phyloP scores from a whole-genome alignment of 2,329 filamentous ascomycete species.

The Paecilomyces sp. region DNA sequence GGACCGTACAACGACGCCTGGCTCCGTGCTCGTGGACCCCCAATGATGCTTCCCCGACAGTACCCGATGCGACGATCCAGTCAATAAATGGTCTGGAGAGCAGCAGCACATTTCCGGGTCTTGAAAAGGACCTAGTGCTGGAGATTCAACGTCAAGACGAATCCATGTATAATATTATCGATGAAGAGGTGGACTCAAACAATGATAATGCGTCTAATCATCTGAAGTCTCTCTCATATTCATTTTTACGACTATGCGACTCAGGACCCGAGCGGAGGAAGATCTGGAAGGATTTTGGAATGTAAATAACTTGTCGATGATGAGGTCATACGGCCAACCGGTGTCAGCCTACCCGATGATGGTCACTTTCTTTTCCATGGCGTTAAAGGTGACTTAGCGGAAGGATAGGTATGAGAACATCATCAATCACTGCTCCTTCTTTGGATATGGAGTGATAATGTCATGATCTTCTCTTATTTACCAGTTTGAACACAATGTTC shows the following conservation, averaged over 20 bases:
- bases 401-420: neutral
- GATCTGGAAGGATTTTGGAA: neutral
- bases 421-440: neutral
- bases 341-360: neutral
- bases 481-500: neutral
- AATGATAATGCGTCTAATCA: neutral
- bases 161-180: neutral
- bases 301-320: neutral
- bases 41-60: slow-evolving; percentile 58
- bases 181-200: neutral
- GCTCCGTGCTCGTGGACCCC: slow-evolving; percentile 63
- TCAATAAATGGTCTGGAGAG: neutral
- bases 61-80: slow-evolving; percentile 21
- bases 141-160: neutral
- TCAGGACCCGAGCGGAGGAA: neutral
- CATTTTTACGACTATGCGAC: neutral
- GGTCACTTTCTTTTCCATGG: neutral
- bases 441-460: neutral
- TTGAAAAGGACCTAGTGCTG: neutral
- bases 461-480: neutral
- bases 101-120: neutral
- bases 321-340: neutral
- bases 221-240: neutral
- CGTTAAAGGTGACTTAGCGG: neutral
- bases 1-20: slow-evolving; percentile 72